Evolutionary conservation across 1,284 basidiomycete species (phyloP).

Genomic region (Rhodotorula sp.): DNA sequence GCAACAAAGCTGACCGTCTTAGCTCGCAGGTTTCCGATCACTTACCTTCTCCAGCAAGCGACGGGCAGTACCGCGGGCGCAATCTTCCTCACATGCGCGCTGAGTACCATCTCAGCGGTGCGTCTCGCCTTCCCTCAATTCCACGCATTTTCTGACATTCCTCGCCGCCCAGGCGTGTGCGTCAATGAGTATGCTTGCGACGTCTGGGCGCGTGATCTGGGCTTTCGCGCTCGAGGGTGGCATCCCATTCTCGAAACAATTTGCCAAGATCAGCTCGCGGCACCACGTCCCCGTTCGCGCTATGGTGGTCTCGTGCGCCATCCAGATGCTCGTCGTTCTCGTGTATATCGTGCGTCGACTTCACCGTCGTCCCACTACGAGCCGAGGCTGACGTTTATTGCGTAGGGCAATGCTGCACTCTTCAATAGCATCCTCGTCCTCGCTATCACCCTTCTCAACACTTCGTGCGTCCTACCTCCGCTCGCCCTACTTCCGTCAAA

Average conservation of each 20-base stretch:
- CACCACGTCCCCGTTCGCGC: slow-evolving; percentile 7
- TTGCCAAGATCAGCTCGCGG: not conserved
- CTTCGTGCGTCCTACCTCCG: not conserved
- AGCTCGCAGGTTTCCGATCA: slow-evolving; percentile 5
- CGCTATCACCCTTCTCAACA: slow-evolving; percentile 12
- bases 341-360: slow-evolving; percentile 1
- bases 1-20: not conserved
- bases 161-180: not conserved
- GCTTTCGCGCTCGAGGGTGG: slow-evolving; percentile 14
- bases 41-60: not conserved
- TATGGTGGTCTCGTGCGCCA: not conserved
- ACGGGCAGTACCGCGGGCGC: slow-evolving; percentile 4
- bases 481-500: not conserved
- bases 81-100: not conserved
- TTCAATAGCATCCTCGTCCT: slow-evolving; percentile 10
- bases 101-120: not conserved
- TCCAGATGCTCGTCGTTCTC: slow-evolving; percentile 8
- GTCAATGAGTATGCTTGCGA: not conserved
- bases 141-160: not conserved
- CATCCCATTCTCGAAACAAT: slow-evolving; percentile 6
- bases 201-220: slow-evolving; percentile 1
- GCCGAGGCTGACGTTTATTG: too few species aligned
- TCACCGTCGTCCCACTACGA: too few species aligned
- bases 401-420: slow-evolving; percentile 5
- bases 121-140: not conserved